Conservation (phyloP, 108 stramenopile species). For the Pseudonitzschia delicatissima region DNA sequence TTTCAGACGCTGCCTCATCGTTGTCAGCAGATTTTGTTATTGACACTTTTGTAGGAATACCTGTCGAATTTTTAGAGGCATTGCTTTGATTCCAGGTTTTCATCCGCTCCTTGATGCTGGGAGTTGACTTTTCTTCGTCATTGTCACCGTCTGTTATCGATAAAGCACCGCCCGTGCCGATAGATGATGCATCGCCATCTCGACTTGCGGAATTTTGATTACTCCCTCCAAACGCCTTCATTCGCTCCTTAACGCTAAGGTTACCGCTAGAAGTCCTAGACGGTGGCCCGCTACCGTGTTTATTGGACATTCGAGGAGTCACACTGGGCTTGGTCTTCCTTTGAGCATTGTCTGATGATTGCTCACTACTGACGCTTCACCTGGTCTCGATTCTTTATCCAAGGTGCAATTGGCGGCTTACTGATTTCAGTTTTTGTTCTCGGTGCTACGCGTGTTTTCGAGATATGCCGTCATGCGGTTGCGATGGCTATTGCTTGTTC, state of each 20-base stretch:
- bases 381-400: no score
- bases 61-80: neutral
- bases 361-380: no score
- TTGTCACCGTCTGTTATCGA: neutral
- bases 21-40: no score
- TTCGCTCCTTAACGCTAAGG: neutral
- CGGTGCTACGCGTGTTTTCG: neutral
- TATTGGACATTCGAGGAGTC: no score
- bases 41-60: neutral
- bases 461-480: neutral
- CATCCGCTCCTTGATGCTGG: slow-evolving; percentile 9
- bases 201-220: neutral
- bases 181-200: neutral
- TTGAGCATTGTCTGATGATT: neutral
- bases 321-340: neutral
- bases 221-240: neutral
- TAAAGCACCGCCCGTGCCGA: neutral
- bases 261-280: neutral
- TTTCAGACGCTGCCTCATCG: no score
- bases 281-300: neutral
- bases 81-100: neutral
- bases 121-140: neutral
- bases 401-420: no score
- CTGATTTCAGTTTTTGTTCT: neutral
- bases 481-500: neutral